Base-by-base conservation (phyloP, 2,329 filamentous ascomycete genomes). In the Fusarium marasasianum region DNA sequence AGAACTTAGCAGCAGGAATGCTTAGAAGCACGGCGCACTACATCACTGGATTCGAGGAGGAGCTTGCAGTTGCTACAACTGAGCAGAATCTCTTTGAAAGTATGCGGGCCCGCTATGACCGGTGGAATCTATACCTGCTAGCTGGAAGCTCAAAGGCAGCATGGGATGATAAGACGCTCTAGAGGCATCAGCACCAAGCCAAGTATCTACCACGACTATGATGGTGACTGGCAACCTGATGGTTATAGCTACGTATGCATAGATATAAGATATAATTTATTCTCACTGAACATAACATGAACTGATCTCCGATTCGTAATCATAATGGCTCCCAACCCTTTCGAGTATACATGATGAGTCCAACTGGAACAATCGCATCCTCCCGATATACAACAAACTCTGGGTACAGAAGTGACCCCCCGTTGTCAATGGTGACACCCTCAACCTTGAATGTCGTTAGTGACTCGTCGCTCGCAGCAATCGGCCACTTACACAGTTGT, bases 231-330 rank as follows among this genome's bases (percentile, higher is more conserved):
- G 17, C 4, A 33, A 33, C 12, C 31, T 33, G 13, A 33, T 13
- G 12, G 4, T 13, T 13, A 33, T 1, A 2, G 31, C 5, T 33
- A 33, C 31, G 31, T 33, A 5, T 33, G 31, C 12, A 14, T 6
- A 33, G 5, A 33, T 33, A 33, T 33, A 33, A 33, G 31, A 33
- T 33, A 0, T 0, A 33, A 14, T 1, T 6, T 33, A 33, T 33
- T 33, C 0, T 33, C 1, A 0, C 31, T 33, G 0, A 33, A 3
- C 1, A 33, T 33, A 1, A 33, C 13, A 14, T 33, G 1, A 0
- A 14, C 2, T 33, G 13, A 2, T 33, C 3, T 18, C 5, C 5
- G 12, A 0, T 33, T 33, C 31, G 5, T 14, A 33, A 33, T 51
- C 22, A 51, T 20, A 15, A 15, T 26, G n/a, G 50, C 13, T 53